Base-by-base conservation (phyloP, 176 grass and related monocot species). In the Rhynchospora breviuscula region DNA sequence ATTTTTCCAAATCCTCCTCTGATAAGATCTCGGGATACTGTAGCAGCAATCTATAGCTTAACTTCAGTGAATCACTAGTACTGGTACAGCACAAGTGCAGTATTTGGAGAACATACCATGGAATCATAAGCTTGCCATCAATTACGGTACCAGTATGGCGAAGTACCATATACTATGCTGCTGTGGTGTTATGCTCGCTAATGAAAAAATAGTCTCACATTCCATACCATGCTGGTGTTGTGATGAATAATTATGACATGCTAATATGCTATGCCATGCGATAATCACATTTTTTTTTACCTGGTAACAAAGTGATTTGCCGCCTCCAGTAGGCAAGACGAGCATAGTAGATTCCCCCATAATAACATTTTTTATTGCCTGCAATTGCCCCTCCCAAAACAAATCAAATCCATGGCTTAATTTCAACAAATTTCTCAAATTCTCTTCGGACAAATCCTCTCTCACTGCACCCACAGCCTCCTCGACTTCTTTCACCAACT, bases 221-320 rank as follows among this genome's bases (percentile, higher is more conserved):
- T 44, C 3, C 35, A 56, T 77, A 31, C 11, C 19, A 71, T 15
- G 49, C 49, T 14, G 47, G 22, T 8, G 49, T 15, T 22, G 22
- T 8, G n/a, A 31, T 77, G 33, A 19, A n/a, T 80, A 63, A 11
- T 46, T 47, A 81, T 25, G 19, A n/a, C 25, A 23, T 63, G 29
- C 33, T 63, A 62, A 81, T 7, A 45, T 21, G 26, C 26, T 62
- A 62, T 25, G 4, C 35, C 35, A 40, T 40, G 35, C 35, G 3
- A 40, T 49, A 2, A 82, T 31, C 10, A 9, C 10, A 33, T 29
- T 1, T 6, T 72, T 43, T 6, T 78, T 43, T 40, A 98, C 95
- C 95, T 98, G 92, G 77, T 94, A 98, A 85, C 95, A 98, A 56
- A 98, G 83, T n/a, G 95, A 98, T 81, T 98, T 98, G 67, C 95